A percentile compares a stretch with the other conserved stretches of the same genome.
Conservation (phyloP, 352 stramenopile genomes). For the Saprolegnia parasitica region DNA sequence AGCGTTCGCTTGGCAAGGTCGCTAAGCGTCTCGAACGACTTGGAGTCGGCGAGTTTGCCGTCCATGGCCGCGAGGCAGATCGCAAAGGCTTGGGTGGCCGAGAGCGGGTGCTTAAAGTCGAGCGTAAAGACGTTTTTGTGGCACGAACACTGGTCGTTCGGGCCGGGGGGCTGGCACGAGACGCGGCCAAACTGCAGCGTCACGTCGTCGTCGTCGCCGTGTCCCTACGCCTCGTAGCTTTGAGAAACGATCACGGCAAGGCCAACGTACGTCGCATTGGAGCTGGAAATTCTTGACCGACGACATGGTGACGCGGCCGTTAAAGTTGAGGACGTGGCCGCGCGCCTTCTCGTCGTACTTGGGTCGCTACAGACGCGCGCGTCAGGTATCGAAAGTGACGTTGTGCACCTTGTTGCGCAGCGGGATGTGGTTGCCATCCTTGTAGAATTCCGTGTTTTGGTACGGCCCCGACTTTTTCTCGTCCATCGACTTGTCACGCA, state of each 20-base stretch:
- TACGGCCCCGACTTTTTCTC: slow-evolving; percentile 9
- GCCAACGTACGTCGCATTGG: slow-evolving; percentile 90
- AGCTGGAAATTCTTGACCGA: slow-evolving; percentile 99
- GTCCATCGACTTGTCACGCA: slow-evolving; percentile 35
- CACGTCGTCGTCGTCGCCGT: slow-evolving; percentile 40
- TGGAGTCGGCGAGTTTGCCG: slow-evolving; percentile 76
- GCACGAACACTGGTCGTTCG: slow-evolving; percentile 50
- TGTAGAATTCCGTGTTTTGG: slow-evolving; percentile 39
- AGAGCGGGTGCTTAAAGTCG: slow-evolving; percentile 86
- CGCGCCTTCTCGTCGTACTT: slow-evolving; percentile 91
- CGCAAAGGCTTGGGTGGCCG: slow-evolving; percentile 87
- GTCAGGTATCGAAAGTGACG: too few relatives aligned
- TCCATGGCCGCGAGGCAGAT: slow-evolving; percentile 89
- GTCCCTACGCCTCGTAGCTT: slow-evolving; percentile 38
- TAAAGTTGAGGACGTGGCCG: slow-evolving; percentile 99
- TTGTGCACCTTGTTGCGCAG: slow-evolving; percentile 87
- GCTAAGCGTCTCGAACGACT: slow-evolving; percentile 9
- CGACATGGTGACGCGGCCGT: slow-evolving; percentile 97
- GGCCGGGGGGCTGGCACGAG: slow-evolving; percentile 48
- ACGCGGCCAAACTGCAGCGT: slow-evolving; percentile 94
- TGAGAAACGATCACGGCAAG: slow-evolving; percentile 80
- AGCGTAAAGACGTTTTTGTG: slow-evolving; percentile 91
- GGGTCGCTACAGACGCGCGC: too few relatives aligned
- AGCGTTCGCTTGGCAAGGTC: slow-evolving; percentile 17
- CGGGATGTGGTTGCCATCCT: slow-evolving; percentile 40